Evolutionary conservation across 1,139 yeast genomes (phyloP).

Genomic region (Suhomyces kunorum): DNA sequence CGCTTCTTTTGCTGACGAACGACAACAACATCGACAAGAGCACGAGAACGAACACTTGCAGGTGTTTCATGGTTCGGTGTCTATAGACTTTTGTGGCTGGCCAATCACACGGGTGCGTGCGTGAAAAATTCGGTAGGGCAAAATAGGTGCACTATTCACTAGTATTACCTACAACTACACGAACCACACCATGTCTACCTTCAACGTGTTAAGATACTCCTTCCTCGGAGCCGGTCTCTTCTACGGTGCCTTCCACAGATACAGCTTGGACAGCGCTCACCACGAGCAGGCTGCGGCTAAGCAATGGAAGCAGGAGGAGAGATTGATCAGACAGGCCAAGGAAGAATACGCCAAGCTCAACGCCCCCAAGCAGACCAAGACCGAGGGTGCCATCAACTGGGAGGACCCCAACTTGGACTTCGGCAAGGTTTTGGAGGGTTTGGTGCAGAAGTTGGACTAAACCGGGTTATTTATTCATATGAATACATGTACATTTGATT

Average conservation of each 20-base stretch:
- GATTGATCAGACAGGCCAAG: slow-evolving; percentile 84
- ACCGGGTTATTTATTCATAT: slow-evolving; percentile 1
- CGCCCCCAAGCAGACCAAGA: slow-evolving; percentile 41
- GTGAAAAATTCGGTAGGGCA: slow-evolving; percentile 8
- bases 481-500: slow-evolving; percentile 2
- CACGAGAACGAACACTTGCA: slow-evolving; percentile 19
- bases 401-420: slow-evolving; percentile 91
- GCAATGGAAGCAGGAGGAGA: slow-evolving; percentile 66
- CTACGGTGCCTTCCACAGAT: slow-evolving; percentile 88
- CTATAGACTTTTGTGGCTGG: slow-evolving; percentile 2
- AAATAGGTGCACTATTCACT: slow-evolving; percentile 1
- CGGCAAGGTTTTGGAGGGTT: slow-evolving; percentile 52
- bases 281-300: slow-evolving; percentile 56
- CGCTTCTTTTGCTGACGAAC: slow-evolving; percentile 25
- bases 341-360: slow-evolving; percentile 75
- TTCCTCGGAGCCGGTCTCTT: slow-evolving; percentile 86
- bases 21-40: slow-evolving; percentile 36
- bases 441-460: slow-evolving; percentile 46
- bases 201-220: slow-evolving; percentile 87
- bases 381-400: slow-evolving; percentile 59
- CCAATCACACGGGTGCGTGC: slow-evolving; percentile 13
- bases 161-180: background rate
- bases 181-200: slow-evolving; percentile 33
- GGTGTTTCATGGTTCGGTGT: slow-evolving; percentile 6
- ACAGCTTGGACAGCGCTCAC: slow-evolving; percentile 62